Percentiles rank a stretch among this genome's conserved stretches.
Conservation (phyloP, 352 stramenopile genomes). For the Phytophthora colocasiae region DNA sequence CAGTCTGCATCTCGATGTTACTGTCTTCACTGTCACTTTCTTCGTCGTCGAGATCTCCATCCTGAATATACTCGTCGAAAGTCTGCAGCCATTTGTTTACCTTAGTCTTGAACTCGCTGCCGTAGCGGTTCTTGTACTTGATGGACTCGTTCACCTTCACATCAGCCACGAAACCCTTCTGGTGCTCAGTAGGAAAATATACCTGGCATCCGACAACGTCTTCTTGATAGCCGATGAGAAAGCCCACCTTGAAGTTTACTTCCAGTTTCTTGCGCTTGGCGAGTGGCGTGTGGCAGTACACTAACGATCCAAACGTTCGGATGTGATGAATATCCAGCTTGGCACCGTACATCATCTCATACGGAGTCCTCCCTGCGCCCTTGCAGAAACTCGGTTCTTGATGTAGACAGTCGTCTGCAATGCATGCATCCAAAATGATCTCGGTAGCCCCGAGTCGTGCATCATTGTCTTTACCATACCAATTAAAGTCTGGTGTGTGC, state of each 20-base stretch:
- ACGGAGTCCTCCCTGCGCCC: slow-evolving; percentile 1
- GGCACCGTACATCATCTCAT: slow-evolving; percentile 8
- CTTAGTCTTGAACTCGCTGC: background rate
- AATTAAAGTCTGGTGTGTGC: slow-evolving; percentile 13
- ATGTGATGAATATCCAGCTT: slow-evolving; percentile 20
- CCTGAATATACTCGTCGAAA: background rate
- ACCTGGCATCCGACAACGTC: background rate
- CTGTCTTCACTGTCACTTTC: background rate
- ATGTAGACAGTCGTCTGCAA: slow-evolving; percentile 18
- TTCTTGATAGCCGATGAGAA: background rate
- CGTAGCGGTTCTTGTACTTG: background rate
- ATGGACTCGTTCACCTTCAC: background rate
- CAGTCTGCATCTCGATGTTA: background rate
- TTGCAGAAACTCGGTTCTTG: slow-evolving; percentile 19
- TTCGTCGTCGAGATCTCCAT: background rate
- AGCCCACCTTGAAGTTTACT: background rate
- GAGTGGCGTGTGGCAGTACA: slow-evolving; percentile 3
- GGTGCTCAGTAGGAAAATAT: background rate
- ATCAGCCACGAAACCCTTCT: background rate
- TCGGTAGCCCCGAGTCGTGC: slow-evolving; percentile 13
- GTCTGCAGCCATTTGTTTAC: background rate
- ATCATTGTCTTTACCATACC: slow-evolving; percentile 23
- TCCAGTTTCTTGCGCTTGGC: background rate
- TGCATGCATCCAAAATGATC: slow-evolving; percentile 12
- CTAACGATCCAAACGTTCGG: slow-evolving; percentile 5